A percentile compares a stretch with the other conserved stretches of the same genome.
These are phyloP conservation scores for Arxiozyma slooffiae DNA, from an alignment of 1,139 yeast genomes.

Conservation along the genomic window DNA sequence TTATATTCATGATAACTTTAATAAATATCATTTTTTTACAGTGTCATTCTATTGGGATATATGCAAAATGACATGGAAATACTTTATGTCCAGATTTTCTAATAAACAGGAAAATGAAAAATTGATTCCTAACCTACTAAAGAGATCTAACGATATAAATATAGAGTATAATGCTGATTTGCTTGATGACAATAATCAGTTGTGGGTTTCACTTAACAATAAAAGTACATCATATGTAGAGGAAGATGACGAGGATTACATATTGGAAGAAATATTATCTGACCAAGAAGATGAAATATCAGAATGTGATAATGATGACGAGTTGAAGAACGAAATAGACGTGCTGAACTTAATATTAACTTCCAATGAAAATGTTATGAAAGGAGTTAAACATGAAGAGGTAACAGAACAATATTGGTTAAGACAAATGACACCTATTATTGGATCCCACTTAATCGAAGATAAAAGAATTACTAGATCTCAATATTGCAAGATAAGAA, in stretches of 20 bases:
- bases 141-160: too few relatives aligned
- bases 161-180: not conserved
- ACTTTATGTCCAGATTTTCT: not conserved
- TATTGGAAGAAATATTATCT: not conserved
- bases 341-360: not conserved
- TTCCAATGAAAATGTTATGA: not conserved
- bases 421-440: not conserved
- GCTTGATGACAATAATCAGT: not conserved
- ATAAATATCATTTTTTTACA: not conserved
- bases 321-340: not conserved
- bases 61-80: not conserved
- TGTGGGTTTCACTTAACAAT: not conserved
- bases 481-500: constrained; percentile 29
- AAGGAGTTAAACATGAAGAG: not conserved
- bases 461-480: constrained; percentile 8
- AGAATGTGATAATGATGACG: not conserved
- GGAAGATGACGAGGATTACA: constrained; percentile 2
- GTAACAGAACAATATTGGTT: not conserved
- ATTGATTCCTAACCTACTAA: not conserved
- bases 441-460: constrained; percentile 1
- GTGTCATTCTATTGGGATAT: not conserved
- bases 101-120: not conserved
- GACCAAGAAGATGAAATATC: not conserved
- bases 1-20: not conserved
- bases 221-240: not conserved